Base-by-base conservation (phyloP, 2,329 filamentous ascomycete genomes). In the Fusarium papillatum region DNA sequence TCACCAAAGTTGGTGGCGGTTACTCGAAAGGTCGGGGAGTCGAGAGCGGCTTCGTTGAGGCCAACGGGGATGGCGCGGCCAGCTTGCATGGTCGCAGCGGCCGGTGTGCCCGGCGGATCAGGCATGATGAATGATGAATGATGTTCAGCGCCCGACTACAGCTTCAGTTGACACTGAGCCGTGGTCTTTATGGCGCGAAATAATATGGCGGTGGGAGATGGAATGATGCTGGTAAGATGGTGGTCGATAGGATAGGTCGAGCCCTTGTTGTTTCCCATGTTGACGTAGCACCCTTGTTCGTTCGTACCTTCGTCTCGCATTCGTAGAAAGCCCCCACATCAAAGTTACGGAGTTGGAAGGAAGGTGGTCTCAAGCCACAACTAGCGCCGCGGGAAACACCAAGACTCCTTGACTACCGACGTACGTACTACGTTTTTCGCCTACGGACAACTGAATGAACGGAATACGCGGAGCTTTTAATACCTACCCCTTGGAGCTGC, bases 21-120 rank as follows among this genome's bases (percentile, higher is more conserved):
- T 59, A 96, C 95, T 76, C 97, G 95, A 84, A 98, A 98, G 41
- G 96, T 97, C 31, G 97, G 97, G 46, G 96, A 98, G 85, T 99
- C 97, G 86, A 98, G 94, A 24, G 95, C 94, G 63, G 97, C 97
- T 90, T 99, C 97, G 86, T 96, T 97, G 79, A 98, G 90, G 72
- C 93, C 93, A 41, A 98, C 96, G 55, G 97, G 95, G 69, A 91
- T 88, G 73, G 75, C 73, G 72, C 74, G 75, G 77, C 70, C 77
- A 64, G 78, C 68, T 43, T 77, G 70, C 74, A 69, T 71, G 53
- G 76, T 67, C 43, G 55, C 69, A 61, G 76, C 73, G 50, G 74
- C 70, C 71, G 80, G 80, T 67, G 71, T 74, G 68, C 59, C 59
- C 24, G 68, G 65, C 38, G 70, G 66, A 69, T 76, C 73, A 17